Base-by-base conservation (phyloP, 768 basidiomycete genomes). In the Boletus vermiculosoides region DNA sequence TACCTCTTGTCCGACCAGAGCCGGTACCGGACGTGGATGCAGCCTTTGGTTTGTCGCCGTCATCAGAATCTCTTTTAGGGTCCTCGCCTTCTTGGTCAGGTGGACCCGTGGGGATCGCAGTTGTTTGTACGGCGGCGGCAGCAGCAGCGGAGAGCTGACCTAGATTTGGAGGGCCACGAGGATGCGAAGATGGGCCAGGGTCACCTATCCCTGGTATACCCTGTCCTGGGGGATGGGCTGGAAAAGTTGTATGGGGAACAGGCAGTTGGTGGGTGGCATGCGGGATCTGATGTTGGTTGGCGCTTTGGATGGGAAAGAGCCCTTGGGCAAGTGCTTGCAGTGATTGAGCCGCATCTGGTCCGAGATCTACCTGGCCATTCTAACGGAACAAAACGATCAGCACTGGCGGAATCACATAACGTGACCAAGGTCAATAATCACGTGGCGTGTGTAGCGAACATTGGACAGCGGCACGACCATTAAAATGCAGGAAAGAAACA, bases 131-230 rank as follows among this genome's bases (percentile, higher is more conserved):
- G 0, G 78, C 80, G 20, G 80, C 80, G 1, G 65, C 71, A 15
- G 66, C 71, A 8, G 61, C 69, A 0, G 80, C 79, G 34, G 81
- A 80, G 58, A 85, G 73, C 52, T 85, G 85, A 13, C 82, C 83
- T 1, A 86, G 74, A 55, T 80, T 82, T 5, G 86, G 86, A 4
- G 86, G 86, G 0, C 86, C 86, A 6, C 83, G 81, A 5, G 85
- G 86, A 63, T 87, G 87, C 0, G 85, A 85, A 4, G 86, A 87
- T n/a, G 86, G 85, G 9, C 87, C 86, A 3, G 86, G 84, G 57
- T 88, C 86, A 36, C 80, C 80, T 47, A 86, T 79, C 20, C 79
- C 79, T 18, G 83, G 78, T 31, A 83, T 65, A 1, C 77, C 80
- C 65, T 60, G 67, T 0, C 69, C 62, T 62, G 71, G 60, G 54